Conservation (phyloP, 2,329 filamentous ascomycete genomes). For the Botryotinia globosa region DNA sequence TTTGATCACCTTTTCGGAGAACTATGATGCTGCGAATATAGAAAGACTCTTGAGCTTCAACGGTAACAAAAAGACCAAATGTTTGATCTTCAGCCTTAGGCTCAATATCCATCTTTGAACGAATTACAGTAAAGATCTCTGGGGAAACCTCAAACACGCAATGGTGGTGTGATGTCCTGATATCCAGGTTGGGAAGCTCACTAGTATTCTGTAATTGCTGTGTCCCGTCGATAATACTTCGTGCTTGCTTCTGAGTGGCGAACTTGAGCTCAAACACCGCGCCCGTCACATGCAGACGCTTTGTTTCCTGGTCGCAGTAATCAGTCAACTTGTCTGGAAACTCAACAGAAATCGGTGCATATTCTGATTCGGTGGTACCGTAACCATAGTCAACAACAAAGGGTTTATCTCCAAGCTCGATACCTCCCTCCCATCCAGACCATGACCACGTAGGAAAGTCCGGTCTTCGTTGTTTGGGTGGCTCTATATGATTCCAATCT, state of each 20-base stretch:
- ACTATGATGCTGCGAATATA: not conserved
- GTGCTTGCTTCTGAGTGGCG: not conserved
- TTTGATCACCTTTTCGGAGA: not conserved
- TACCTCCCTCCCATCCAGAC: not conserved
- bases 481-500: not conserved
- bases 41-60: no score
- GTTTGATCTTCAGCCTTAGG: not conserved
- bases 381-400: no score
- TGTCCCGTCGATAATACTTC: not conserved
- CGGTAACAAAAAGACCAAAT: not conserved
- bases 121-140: not conserved
- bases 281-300: not conserved
- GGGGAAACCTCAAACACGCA: not conserved
- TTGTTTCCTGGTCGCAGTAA: not conserved
- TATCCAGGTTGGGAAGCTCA: not conserved
- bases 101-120: not conserved
- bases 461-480: not conserved
- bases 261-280: not conserved
- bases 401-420: not conserved
- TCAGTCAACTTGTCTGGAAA: not conserved
- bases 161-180: not conserved
- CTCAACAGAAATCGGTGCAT: not conserved
- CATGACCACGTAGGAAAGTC: not conserved
- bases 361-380: no score
- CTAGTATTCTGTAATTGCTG: not conserved